Evolutionary conservation across 371 early-diverging fungal species (phyloP).

Genomic region (Haplosporangium sp.): DNA sequence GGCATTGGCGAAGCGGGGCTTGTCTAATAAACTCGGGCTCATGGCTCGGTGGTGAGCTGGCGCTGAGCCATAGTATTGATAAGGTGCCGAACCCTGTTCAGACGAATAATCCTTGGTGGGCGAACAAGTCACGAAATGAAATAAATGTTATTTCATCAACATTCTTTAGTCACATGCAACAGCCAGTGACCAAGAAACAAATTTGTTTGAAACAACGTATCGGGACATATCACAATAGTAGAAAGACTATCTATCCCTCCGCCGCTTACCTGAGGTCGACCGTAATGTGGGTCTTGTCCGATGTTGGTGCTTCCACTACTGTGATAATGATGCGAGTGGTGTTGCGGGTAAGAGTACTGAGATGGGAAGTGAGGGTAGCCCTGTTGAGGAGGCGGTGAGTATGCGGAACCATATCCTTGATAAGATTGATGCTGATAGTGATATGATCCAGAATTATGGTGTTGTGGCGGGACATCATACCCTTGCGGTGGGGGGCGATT

Average conservation of each 20-base stretch:
- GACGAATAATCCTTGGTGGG: conserved; percentile 30
- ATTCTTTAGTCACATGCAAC: neutral
- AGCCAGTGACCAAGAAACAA: neutral
- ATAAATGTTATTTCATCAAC: neutral
- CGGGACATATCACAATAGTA: too few relatives aligned
- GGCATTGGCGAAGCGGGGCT: conserved; percentile 47
- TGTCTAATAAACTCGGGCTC: conserved; percentile 44
- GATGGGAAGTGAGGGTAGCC: conserved; percentile 17
- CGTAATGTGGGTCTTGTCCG: conserved; percentile 24
- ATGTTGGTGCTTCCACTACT: conserved; percentile 42
- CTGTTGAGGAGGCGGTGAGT: conserved; percentile 19
- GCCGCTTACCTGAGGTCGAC: conserved; percentile 37
- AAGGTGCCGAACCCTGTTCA: conserved; percentile 20
- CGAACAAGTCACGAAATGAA: neutral
- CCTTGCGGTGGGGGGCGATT: conserved; percentile 12
- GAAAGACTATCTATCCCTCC: too few relatives aligned
- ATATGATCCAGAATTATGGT: conserved; percentile 21
- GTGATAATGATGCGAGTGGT: conserved; percentile 28
- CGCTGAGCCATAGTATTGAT: conserved; percentile 14
- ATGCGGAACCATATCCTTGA: neutral
- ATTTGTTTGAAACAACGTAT: neutral
- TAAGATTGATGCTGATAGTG: conserved; percentile 16
- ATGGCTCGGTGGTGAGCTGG: conserved; percentile 38
- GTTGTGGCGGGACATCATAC: conserved; percentile 16
- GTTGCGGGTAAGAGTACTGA: conserved; percentile 7